A percentile compares a stretch with the other conserved stretches of the same genome.
phyloP scores from a whole-genome alignment of 139 green algal genomes.

The Chlamydomonas incerta region DNA sequence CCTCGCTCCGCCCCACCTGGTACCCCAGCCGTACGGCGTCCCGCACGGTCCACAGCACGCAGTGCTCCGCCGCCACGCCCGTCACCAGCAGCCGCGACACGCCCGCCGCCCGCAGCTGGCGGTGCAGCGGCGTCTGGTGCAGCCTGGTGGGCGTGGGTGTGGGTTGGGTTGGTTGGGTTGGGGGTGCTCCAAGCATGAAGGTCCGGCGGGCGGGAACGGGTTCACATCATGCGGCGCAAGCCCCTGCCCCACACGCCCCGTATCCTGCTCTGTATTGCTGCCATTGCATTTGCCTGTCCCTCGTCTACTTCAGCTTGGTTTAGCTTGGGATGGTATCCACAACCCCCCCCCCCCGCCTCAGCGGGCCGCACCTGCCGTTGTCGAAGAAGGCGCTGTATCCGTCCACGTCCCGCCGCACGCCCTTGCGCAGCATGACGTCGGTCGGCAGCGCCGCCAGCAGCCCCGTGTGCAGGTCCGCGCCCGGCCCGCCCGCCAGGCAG shows the following conservation, averaged over 20 bases:
- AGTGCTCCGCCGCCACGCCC: constrained; percentile 53
- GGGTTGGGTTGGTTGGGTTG: background rate
- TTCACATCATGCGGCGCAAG: too few species aligned
- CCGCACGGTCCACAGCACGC: constrained; percentile 42
- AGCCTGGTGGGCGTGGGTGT: background rate
- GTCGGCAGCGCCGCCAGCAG: background rate
- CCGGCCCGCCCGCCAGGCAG: constrained; percentile 27
- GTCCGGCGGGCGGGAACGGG: too few species aligned
- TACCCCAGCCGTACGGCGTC: constrained; percentile 50
- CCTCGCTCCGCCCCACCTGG: background rate
- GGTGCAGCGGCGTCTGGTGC: constrained; percentile 25
- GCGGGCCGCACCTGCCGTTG: constrained; percentile 10
- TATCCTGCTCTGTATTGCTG: too few species aligned
- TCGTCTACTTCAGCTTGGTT: too few species aligned
- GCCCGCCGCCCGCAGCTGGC: background rate
- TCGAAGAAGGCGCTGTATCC: constrained; percentile 45
- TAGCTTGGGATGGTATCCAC: too few species aligned
- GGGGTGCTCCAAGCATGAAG: too few species aligned
- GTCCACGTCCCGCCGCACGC: constrained; percentile 9
- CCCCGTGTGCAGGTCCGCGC: constrained; percentile 30
- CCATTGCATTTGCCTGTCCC: too few species aligned
- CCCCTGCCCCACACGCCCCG: too few species aligned
- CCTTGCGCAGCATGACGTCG: constrained; percentile 39
- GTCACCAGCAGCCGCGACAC: constrained; percentile 39
- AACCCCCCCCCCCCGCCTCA: background rate